phyloP scores from a whole-genome alignment of 768 basidiomycete species.

The Kwoniella mangroviensis region DNA sequence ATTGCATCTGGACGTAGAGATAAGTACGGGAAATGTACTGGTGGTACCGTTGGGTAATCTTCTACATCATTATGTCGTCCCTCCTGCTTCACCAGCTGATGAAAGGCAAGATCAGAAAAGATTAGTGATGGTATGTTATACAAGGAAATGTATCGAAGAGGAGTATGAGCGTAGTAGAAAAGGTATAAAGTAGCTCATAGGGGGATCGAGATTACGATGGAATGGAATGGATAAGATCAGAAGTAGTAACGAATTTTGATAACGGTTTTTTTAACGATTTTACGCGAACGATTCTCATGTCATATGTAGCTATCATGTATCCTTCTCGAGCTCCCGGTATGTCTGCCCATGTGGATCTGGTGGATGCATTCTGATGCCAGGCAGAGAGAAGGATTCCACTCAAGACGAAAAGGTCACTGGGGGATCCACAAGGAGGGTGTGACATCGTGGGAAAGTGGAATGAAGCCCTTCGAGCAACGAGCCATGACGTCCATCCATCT shows the following conservation, averaged over 20 bases:
- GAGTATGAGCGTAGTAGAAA: not conserved
- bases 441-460: too few relatives aligned
- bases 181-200: not conserved
- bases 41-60: slow-evolving; percentile 5
- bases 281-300: not conserved
- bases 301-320: not conserved
- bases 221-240: not conserved
- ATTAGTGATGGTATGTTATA: not conserved
- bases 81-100: not conserved
- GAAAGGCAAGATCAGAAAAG: not conserved
- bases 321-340: too few relatives aligned
- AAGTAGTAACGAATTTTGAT: not conserved
- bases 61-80: slow-evolving; percentile 1
- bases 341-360: too few relatives aligned
- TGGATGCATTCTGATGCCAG: too few relatives aligned
- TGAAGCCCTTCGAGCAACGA: too few relatives aligned
- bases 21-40: not conserved
- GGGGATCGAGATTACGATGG: not conserved
- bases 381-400: too few relatives aligned
- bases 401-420: too few relatives aligned
- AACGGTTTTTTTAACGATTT: not conserved
- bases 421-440: too few relatives aligned
- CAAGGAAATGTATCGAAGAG: not conserved
- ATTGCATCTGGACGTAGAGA: not conserved
- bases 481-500: too few relatives aligned